Evolutionary conservation across 805 yeast genomes (phyloP), one percentile per base, ranked within the genome.

Genomic region (Kuraishia floccosa): DNA sequence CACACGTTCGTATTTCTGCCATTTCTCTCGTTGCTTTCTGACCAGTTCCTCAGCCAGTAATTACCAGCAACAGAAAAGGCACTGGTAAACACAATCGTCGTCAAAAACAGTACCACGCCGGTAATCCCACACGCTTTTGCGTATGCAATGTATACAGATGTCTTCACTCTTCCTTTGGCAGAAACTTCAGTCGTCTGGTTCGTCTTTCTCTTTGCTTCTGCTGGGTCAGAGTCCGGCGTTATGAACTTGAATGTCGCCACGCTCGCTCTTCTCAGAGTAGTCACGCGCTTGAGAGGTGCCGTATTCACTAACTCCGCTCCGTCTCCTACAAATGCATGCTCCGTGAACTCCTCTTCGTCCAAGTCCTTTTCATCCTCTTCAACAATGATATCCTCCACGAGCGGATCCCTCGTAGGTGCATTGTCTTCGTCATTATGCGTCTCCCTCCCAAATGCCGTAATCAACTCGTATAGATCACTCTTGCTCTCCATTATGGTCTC

Each of bases 41-140:
- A 69, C 87, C 87, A 78, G 37, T 65, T 58, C 39, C 76, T 77
- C 41, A 78, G 58, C 77, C 83, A 75, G 46, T 71, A 72, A 45
- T 68, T 74, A 28, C 72, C 70, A 6, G 57, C 52, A 10, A 67
- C 49, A 4, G 52, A 30, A 35, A 49, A 21, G 30, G 49, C 34
- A 40, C 50, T 39, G 40, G 58, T 34, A 18, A 36, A 3, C 41
- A 60, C 40, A 46, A 63, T 39, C 25, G 51, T 37, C 27, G 51
- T 41, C 38, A 73, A 42, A 30, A 61, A 49, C 1, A 59, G 31
- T n/a, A 49, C n/a, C 17, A 66, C 66, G 21, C 79, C 78, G 1
- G 47, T 18, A 20, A 56, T 40, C 5, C 76, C 68, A 50, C 84
- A 76, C 1, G 86, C 79, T 35, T 64, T 61, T 4, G 70, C 64